Percentiles rank a stretch among this genome's conserved stretches.
phyloP scores from a whole-genome alignment of 371 early-diverging fungal species.

The Mycotypha africana region DNA sequence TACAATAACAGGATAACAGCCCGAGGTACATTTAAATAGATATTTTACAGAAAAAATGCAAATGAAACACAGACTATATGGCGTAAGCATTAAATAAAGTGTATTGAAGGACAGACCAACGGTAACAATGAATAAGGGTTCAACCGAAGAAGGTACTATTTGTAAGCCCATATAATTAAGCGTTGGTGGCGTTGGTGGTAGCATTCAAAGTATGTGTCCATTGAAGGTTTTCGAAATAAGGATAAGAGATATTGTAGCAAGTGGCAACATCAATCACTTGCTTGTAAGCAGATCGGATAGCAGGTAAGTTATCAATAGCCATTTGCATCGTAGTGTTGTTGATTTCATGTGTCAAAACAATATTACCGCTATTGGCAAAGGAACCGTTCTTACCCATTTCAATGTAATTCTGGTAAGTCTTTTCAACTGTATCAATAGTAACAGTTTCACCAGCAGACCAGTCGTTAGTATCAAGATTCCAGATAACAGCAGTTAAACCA shows the following conservation, averaged over 20 bases:
- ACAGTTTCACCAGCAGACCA: conserved; percentile 31
- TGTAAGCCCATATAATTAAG: too few relatives aligned
- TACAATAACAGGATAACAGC: too few relatives aligned
- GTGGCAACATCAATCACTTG: conserved; percentile 43
- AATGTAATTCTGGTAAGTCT: conserved; percentile 28
- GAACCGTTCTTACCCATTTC: conserved; percentile 43
- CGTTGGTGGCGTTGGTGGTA: conserved; percentile 13
- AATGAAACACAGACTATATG: too few relatives aligned
- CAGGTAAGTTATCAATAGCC: conserved; percentile 32
- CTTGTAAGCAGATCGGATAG: conserved; percentile 31
- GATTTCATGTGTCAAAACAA: conserved; percentile 47
- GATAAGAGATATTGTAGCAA: conserved; percentile 42
- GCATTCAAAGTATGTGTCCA: conserved; percentile 15
- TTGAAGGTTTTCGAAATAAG: conserved; percentile 34
- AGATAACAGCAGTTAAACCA: conserved; percentile 42
- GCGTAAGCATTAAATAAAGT: too few relatives aligned
- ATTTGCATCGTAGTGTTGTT: conserved; percentile 42
- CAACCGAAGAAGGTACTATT: too few relatives aligned
- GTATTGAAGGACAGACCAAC: too few relatives aligned
- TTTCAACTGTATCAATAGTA: conserved; percentile 21
- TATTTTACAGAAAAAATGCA: too few relatives aligned
- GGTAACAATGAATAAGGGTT: too few relatives aligned
- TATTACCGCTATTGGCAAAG: conserved; percentile 29
- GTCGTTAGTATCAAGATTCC: conserved; percentile 44
- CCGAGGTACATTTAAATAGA: too few relatives aligned